Conservation (phyloP, 139 green algal species). For the Auxenochlorella pyrenoidosa region DNA sequence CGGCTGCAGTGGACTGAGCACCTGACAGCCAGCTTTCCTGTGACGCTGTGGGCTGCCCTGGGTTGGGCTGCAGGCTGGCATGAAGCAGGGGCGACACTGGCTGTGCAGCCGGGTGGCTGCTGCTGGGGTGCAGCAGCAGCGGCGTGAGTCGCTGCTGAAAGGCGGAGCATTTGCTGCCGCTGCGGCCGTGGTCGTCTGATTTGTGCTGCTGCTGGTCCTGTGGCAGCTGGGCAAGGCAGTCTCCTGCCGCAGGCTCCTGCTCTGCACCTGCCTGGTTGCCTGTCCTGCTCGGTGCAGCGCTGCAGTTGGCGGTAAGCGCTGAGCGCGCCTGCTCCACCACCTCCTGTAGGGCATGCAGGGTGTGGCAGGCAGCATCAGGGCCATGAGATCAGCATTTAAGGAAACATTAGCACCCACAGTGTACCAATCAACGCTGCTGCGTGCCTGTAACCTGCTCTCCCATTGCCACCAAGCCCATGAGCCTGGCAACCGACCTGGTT, state of each 20-base stretch:
- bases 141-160: constrained; percentile 1
- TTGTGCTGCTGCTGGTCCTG: neutral
- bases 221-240: neutral
- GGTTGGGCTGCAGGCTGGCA: neutral
- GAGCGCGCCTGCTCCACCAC: neutral
- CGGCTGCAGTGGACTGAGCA: neutral
- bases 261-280: neutral
- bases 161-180: neutral
- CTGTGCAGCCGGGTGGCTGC: neutral
- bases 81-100: neutral
- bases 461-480: too few relatives aligned
- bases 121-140: neutral
- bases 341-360: neutral
- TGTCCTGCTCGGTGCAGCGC: neutral
- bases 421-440: too few relatives aligned
- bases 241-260: neutral
- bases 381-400: neutral
- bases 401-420: neutral
- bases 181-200: neutral
- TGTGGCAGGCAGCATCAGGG: neutral
- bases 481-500: neutral
- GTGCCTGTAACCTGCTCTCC: too few relatives aligned
- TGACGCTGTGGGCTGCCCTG: neutral
- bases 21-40: neutral
- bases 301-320: neutral